A percentile compares a stretch with the other conserved stretches of the same genome.
Evolutionary conservation across 164 flowering plant species (phyloP).

Genomic region (Amborella trichopoda): DNA sequence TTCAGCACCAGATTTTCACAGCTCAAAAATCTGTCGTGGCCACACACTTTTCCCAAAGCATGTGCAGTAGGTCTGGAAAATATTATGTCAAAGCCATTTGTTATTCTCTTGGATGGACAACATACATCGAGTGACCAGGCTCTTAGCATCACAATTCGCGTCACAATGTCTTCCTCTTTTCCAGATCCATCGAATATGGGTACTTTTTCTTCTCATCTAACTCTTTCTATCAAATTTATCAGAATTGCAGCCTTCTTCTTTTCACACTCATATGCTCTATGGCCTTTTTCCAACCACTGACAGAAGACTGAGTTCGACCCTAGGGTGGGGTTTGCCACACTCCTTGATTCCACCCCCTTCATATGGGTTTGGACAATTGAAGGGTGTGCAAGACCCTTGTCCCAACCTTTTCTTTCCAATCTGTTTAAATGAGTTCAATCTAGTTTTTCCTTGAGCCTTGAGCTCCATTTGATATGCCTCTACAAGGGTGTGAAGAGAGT

Average conservation of each 20-base stretch:
- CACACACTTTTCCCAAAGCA: neutral
- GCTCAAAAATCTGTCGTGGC: neutral
- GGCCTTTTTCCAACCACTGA: neutral
- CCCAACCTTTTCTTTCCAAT: neutral
- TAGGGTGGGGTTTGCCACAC: neutral
- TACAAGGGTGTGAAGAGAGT: neutral
- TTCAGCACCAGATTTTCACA: neutral
- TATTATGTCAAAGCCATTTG: neutral
- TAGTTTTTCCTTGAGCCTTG: neutral
- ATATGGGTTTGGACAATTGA: neutral
- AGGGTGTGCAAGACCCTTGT: neutral
- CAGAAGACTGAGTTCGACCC: neutral
- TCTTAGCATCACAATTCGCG: neutral
- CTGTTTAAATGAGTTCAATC: neutral
- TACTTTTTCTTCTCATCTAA: neutral
- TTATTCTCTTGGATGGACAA: neutral
- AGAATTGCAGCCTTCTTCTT: neutral
- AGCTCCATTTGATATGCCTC: neutral
- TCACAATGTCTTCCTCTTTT: neutral
- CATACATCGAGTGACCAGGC: neutral
- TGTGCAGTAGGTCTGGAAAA: neutral
- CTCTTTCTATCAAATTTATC: neutral
- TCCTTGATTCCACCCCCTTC: neutral
- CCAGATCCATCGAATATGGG: neutral
- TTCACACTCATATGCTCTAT: neutral